phyloP scores from a whole-genome alignment of 257 asterid genomes.

The Gynochthodes officinalis region DNA sequence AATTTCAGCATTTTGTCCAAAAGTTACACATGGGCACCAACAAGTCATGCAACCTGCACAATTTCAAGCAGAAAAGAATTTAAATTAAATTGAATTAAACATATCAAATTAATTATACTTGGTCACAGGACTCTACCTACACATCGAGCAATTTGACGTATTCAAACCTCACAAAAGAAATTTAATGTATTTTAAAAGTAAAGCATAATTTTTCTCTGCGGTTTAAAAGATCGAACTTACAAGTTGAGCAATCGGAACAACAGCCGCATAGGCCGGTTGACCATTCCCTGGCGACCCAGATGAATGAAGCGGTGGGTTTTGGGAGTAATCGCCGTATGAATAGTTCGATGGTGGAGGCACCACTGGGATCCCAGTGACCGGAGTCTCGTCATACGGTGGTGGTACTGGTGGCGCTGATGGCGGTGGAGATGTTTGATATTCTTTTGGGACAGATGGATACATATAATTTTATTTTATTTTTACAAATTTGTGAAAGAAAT shows the following conservation, averaged over 20 bases:
- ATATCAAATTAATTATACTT: too few relatives aligned
- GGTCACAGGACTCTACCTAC: too few relatives aligned
- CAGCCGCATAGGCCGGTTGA: slow-evolving; percentile 47
- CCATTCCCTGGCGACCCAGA: slow-evolving; percentile 28
- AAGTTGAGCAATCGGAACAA: slow-evolving; percentile 29
- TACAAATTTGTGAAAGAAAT: background rate
- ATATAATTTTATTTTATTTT: too few relatives aligned
- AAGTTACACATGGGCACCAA: slow-evolving; percentile 32
- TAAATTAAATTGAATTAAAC: too few relatives aligned
- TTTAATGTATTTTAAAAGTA: too few relatives aligned
- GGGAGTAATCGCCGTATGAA: background rate
- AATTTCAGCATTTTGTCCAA: slow-evolving; percentile 35
- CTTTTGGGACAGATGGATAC: slow-evolving; percentile 12
- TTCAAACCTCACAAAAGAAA: too few relatives aligned
- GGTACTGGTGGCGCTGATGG: slow-evolving; percentile 22
- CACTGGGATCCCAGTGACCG: slow-evolving; percentile 18
- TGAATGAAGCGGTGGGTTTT: slow-evolving; percentile 9
- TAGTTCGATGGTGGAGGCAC: slow-evolving; percentile 5
- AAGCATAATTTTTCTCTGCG: too few relatives aligned
- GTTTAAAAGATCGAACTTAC: slow-evolving; percentile 23
- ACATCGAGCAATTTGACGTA: too few relatives aligned
- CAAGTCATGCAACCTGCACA: slow-evolving; percentile 32
- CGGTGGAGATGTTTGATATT: slow-evolving; percentile 10
- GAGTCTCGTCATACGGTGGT: slow-evolving; percentile 1
- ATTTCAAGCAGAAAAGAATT: background rate